Evolutionary conservation across 371 early-diverging fungal genomes (phyloP).

Genomic region (Mucor lusitanicus): DNA sequence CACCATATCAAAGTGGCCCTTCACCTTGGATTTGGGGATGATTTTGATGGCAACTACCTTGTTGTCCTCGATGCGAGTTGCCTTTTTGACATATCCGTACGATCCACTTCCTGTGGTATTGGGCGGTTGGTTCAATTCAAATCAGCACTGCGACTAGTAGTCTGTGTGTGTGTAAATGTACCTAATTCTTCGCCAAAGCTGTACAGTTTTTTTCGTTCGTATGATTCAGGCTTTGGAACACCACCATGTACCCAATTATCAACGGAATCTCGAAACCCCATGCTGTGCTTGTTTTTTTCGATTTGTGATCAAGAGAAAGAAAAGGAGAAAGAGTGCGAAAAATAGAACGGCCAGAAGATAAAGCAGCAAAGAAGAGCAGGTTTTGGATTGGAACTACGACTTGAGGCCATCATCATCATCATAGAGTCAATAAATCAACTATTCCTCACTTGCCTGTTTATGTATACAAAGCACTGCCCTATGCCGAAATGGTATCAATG

Average conservation of each 20-base stretch:
- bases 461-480: background rate
- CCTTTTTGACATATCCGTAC: slow-evolving; percentile 76
- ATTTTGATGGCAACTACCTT: slow-evolving; percentile 77
- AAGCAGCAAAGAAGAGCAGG: background rate
- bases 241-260: slow-evolving; percentile 25
- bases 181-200: slow-evolving; percentile 61
- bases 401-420: background rate
- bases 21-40: slow-evolving; percentile 67
- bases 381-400: slow-evolving; percentile 1
- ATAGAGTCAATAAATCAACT: background rate
- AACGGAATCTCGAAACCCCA: slow-evolving; percentile 21
- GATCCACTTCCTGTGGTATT: slow-evolving; percentile 64
- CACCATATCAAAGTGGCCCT: slow-evolving; percentile 72
- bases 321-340: slow-evolving; percentile 1
- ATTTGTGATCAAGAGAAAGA: background rate
- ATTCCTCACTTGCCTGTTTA: background rate
- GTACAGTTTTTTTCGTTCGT: slow-evolving; percentile 70
- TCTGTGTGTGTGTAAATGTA: slow-evolving; percentile 10
- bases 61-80: slow-evolving; percentile 49
- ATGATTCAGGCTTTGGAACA: slow-evolving; percentile 58
- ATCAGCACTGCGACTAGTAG: background rate
- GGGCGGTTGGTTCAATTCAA: background rate
- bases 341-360: background rate
- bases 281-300: background rate
- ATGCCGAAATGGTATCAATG: background rate